Evolutionary conservation across 2,329 filamentous ascomycete genomes (phyloP).

Genomic region (Colletotrichum sp.): DNA sequence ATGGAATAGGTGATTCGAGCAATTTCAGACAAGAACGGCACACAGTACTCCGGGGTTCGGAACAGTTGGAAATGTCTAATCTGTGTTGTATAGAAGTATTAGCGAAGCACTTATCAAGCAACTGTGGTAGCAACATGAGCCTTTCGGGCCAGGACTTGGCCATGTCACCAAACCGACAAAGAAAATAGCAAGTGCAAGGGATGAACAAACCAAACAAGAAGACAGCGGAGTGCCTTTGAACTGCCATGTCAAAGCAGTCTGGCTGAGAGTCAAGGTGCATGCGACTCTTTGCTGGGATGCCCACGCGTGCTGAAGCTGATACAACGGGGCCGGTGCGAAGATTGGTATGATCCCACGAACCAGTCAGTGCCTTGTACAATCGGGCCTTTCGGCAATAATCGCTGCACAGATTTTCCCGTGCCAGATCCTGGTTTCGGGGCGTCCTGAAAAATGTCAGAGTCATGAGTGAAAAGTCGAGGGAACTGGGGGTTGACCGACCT

Average conservation of each 20-base stretch:
- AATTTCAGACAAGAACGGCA: background rate
- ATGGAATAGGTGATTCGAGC: background rate
- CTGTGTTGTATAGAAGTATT: background rate
- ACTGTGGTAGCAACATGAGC: background rate
- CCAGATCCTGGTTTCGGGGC: background rate
- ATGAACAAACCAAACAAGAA: background rate
- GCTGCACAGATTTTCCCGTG: background rate
- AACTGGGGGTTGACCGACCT: background rate
- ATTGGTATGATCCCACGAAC: background rate
- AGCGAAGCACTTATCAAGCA: background rate
- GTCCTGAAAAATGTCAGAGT: background rate
- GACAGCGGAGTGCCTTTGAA: background rate
- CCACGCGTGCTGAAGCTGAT: background rate
- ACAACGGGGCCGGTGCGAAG: background rate
- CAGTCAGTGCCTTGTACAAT: background rate
- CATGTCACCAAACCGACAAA: background rate
- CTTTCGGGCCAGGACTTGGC: background rate
- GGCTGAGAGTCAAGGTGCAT: background rate
- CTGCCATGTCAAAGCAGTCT: background rate
- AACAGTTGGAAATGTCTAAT: background rate
- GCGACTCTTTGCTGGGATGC: background rate
- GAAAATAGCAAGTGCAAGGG: background rate
- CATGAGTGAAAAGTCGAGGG: background rate
- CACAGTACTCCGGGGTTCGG: background rate
- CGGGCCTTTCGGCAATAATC: background rate